Base-by-base conservation (phyloP, 2,329 filamentous ascomycete species). In the Acrodontium crateriforme region DNA sequence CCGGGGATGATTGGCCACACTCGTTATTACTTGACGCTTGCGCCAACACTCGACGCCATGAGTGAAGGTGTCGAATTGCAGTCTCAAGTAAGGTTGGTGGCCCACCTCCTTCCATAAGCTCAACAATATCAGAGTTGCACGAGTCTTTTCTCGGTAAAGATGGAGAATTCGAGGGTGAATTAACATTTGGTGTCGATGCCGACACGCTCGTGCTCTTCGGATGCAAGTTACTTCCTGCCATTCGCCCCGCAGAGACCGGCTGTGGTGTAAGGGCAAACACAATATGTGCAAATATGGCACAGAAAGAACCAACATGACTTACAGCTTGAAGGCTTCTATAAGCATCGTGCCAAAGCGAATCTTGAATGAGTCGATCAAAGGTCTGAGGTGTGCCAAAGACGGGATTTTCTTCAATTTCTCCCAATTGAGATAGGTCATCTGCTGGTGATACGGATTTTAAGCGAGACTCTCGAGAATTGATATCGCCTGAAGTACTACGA, bases 241-340 rank as follows among this genome's bases (percentile, higher is more conserved):
- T n/a, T n/a, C n/a, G n/a, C n/a, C n/a, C n/a, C n/a, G n/a, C n/a
- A n/a, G n/a, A n/a, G n/a, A 37, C 30, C 6, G 37, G 37, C 11
- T 31, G 31, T 18, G 37, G 37, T 9, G 37, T 37, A 10, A 39
- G 25, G 8, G 37, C 26, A 20, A 39, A 39, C 9, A 39, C 34
- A 16, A 39, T 38, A 6, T 29, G 30, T 14, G 37, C 37, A 20
- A 39, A 38, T 11, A 37, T 32, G 19, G 32, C 32, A 20, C 32
- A 27, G 30, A 39, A 39, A 15, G 37, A 37, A 16, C 17, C 30
- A 25, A 35, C 37, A 10, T 37, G 32, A 3, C 30, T 33, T 12
- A 35, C 35, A 30, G 29, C 28, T 8, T 22, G 18, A 9, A 39
- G 20, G 16, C 35, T 35, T 22, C 28, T 27, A 18, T 32, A 31